Percentiles rank a stretch among this genome's conserved stretches.
phyloP scores from a whole-genome alignment of 768 basidiomycete species.

The Lentinula aciculospora region DNA sequence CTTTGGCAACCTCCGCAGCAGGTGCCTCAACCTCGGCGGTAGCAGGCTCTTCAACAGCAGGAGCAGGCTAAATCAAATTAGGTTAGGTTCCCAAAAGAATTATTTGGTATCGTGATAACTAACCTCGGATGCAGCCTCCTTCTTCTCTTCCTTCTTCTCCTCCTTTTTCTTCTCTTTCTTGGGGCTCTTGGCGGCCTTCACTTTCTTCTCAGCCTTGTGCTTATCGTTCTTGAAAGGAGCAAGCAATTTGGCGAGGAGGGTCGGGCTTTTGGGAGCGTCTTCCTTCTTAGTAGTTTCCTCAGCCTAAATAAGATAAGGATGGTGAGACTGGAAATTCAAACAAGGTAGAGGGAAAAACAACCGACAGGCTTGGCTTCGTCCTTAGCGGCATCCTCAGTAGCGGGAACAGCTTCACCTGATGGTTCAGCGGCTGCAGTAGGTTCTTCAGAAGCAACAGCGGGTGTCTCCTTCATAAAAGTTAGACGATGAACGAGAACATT shows the following conservation, averaged over 20 bases:
- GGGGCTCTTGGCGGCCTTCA: slow-evolving; percentile 65
- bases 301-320: slow-evolving; percentile 23
- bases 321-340: not conserved
- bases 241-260: slow-evolving; percentile 72
- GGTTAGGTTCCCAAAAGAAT: not conserved
- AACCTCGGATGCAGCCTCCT: slow-evolving; percentile 67
- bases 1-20: slow-evolving; percentile 35
- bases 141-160: slow-evolving; percentile 68
- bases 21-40: slow-evolving; percentile 21
- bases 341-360: slow-evolving; percentile 5
- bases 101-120: slow-evolving; percentile 6
- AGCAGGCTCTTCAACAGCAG: slow-evolving; percentile 31
- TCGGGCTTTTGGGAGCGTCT: slow-evolving; percentile 76
- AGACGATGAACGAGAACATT: slow-evolving; percentile 4
- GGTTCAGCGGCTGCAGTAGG: slow-evolving; percentile 46
- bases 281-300: slow-evolving; percentile 65
- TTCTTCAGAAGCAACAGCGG: slow-evolving; percentile 24
- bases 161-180: slow-evolving; percentile 85
- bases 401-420: slow-evolving; percentile 31
- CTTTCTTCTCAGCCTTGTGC: slow-evolving; percentile 54
- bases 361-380: slow-evolving; percentile 39
- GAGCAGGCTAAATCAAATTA: slow-evolving; percentile 13
- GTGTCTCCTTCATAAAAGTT: slow-evolving; percentile 26
- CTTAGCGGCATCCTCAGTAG: slow-evolving; percentile 23
- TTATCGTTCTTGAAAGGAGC: slow-evolving; percentile 73